Conservation (phyloP, 805 yeast species). For the Maudiozyma pseudohumilis region DNA sequence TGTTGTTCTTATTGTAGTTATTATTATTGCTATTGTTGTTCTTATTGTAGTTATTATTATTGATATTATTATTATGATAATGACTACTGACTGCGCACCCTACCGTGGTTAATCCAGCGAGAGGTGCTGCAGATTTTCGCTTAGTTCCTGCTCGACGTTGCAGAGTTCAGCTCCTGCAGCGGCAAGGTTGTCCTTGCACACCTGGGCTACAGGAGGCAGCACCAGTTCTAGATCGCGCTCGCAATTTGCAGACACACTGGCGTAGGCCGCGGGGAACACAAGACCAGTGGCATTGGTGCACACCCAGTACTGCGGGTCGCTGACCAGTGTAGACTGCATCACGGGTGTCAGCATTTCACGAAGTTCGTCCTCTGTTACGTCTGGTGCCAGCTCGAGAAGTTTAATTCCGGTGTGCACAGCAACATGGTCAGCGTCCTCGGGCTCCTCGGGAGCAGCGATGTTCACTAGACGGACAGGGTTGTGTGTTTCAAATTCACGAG, state of each 20-base stretch:
- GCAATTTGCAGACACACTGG: constrained; percentile 29
- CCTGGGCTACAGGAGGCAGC: constrained; percentile 25
- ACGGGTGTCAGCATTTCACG: constrained; percentile 28
- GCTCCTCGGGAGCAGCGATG: too few species aligned
- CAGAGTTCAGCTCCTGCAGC: constrained; percentile 19
- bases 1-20: too few species aligned
- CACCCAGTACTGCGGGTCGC: constrained; percentile 16
- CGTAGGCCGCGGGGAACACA: constrained; percentile 28
- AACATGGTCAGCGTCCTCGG: too few species aligned
- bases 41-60: too few species aligned
- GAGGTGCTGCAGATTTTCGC: too few species aligned
- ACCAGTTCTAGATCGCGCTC: constrained; percentile 37
- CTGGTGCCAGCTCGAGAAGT: constrained; percentile 44
- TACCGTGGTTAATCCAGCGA: too few species aligned
- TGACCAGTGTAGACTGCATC: constrained; percentile 22
- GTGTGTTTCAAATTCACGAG: constrained; percentile 22
- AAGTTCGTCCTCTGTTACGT: constrained; percentile 40
- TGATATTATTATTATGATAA: too few species aligned
- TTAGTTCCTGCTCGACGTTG: too few species aligned
- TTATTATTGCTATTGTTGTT: too few species aligned
- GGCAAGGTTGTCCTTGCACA: constrained; percentile 18
- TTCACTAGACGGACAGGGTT: constrained; percentile 18
- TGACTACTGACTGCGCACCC: too few species aligned
- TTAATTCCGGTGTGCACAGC: constrained; percentile 42
- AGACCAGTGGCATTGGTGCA: constrained; percentile 4